Conservation (phyloP, 345 rosid species). For the Sonneratia alba region DNA sequence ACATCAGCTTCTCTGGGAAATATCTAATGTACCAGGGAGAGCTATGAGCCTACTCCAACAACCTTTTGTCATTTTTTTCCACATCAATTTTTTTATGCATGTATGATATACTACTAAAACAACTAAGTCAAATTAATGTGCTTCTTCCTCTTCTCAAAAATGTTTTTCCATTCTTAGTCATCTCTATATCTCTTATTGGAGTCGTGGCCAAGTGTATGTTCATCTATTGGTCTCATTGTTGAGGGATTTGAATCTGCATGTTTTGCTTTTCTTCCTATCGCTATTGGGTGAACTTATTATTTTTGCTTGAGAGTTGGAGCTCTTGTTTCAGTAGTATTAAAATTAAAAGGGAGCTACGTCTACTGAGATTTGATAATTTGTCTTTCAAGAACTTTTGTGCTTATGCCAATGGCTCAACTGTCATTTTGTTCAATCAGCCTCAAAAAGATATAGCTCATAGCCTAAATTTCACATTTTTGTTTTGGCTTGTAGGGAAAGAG, state of each 20-base stretch:
- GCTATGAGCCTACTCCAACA: background rate
- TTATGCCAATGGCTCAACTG: background rate
- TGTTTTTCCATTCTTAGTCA: background rate
- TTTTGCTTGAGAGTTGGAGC: background rate
- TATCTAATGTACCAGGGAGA: background rate
- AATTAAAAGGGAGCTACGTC: background rate
- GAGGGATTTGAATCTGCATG: background rate
- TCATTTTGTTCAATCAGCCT: background rate
- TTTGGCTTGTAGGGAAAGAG: conserved; percentile 64
- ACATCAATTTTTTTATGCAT: no score
- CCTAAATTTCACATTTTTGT: conserved; percentile 12
- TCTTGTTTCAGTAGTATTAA: background rate
- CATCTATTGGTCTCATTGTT: background rate
- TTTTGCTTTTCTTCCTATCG: background rate
- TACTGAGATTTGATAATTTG: background rate
- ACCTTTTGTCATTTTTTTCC: background rate
- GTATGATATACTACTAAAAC: background rate
- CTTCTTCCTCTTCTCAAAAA: background rate
- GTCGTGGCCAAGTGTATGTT: background rate
- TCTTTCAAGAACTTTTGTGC: background rate
- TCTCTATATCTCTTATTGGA: background rate
- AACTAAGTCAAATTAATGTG: background rate
- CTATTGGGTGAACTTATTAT: background rate
- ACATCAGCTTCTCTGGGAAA: background rate
- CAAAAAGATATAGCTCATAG: background rate